Conservation (phyloP, 139 green algal species). For the Chlorella sorokiniana region DNA sequence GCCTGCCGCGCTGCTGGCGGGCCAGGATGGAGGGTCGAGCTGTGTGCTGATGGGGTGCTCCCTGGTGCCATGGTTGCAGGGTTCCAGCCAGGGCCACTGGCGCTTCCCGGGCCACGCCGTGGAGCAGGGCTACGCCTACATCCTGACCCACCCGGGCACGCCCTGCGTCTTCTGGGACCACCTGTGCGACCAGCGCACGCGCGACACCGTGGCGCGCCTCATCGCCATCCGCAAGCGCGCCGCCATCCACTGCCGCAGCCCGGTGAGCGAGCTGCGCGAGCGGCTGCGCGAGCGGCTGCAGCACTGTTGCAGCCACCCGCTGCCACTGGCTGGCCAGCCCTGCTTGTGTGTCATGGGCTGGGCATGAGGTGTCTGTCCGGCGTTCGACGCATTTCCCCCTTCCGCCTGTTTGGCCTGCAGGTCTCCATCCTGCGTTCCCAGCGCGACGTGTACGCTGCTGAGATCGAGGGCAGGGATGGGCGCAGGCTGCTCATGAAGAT, state of each 20-base stretch:
- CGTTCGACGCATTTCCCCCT: not conserved
- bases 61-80: conserved; percentile 65
- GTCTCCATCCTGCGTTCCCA: conserved; percentile 70
- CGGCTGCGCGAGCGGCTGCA: too few relatives aligned
- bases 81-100: conserved; percentile 79
- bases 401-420: not conserved
- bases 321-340: too few relatives aligned
- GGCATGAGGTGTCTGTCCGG: too few relatives aligned
- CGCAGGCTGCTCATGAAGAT: conserved; percentile 74
- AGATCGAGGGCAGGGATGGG: conserved; percentile 68
- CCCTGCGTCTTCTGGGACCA: conserved; percentile 87
- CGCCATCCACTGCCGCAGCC: conserved; percentile 71
- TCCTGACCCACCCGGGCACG: conserved; percentile 92
- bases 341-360: too few relatives aligned
- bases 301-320: too few relatives aligned
- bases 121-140: conserved; percentile 89
- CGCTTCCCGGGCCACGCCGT: conserved; percentile 75
- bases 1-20: too few relatives aligned
- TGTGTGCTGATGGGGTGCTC: too few relatives aligned
- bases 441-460: conserved; percentile 79
- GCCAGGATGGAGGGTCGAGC: too few relatives aligned
- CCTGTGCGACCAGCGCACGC: conserved; percentile 56
- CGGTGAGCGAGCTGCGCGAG: not conserved
- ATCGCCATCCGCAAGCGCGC: conserved; percentile 49
- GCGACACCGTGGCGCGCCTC: conserved; percentile 51